These are phyloP conservation scores for Globisporangium paroecandrum DNA, from an alignment of 352 stramenopile species.

Conservation along the genomic window DNA sequence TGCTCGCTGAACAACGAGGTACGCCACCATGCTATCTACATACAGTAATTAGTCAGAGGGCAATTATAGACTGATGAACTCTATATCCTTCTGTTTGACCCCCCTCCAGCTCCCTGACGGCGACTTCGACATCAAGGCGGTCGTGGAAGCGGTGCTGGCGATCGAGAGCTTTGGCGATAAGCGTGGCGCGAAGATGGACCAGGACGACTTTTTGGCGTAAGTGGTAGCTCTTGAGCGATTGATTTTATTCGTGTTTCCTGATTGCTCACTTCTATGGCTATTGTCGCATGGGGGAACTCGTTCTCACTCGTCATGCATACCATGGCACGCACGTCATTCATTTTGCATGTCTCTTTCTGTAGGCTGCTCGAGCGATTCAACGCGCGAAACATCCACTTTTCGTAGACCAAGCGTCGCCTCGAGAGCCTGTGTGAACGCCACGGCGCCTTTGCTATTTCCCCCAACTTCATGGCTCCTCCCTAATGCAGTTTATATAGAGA, in stretches of 20 bases:
- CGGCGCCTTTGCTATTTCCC: neutral
- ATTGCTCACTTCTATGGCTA: neutral
- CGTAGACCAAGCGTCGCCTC: slow-evolving; percentile 27
- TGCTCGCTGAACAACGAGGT: slow-evolving; percentile 90
- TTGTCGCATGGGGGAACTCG: neutral
- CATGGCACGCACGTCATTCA: neutral
- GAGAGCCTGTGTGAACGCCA: no score
- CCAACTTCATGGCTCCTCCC: neutral
- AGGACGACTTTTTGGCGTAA: slow-evolving; percentile 97
- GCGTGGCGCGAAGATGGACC: slow-evolving; percentile 95
- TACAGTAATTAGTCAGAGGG: no score
- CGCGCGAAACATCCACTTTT: slow-evolving; percentile 96
- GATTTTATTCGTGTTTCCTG: slow-evolving; percentile 1
- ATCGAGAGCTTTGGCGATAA: slow-evolving; percentile 85
- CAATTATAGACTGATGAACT: neutral
- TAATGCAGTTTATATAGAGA: slow-evolving; percentile 6
- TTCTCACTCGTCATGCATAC: neutral
- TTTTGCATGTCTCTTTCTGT: neutral
- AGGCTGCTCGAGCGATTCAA: slow-evolving; percentile 96
- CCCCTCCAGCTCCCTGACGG: slow-evolving; percentile 51
- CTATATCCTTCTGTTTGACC: neutral
- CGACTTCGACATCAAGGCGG: slow-evolving; percentile 88
- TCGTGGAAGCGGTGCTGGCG: slow-evolving; percentile 93
- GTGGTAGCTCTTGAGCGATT: slow-evolving; percentile 17
- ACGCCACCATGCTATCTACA: neutral